Conservation (phyloP, 306 rosid species). For the Inga oerstediana region DNA sequence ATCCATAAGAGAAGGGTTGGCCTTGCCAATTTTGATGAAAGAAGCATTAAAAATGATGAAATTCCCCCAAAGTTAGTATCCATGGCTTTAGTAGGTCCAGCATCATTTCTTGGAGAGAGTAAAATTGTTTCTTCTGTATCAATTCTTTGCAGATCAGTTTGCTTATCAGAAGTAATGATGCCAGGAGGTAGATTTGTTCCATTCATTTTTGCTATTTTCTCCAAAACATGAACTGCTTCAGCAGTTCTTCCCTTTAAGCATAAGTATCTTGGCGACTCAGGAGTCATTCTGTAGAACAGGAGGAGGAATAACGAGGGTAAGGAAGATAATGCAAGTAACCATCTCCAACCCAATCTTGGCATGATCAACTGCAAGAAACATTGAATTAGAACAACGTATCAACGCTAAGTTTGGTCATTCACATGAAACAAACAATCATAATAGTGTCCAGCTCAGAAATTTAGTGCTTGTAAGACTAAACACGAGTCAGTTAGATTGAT, state of each 20-base stretch:
- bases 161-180: slow-evolving; percentile 68
- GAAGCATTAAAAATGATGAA: slow-evolving; percentile 68
- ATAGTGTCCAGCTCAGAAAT: slow-evolving; percentile 17
- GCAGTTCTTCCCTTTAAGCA: slow-evolving; percentile 71
- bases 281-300: slow-evolving; percentile 71
- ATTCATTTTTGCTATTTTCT: slow-evolving; percentile 83
- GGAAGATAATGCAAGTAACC: slow-evolving; percentile 88
- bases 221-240: slow-evolving; percentile 77
- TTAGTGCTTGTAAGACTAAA: slow-evolving; percentile 23
- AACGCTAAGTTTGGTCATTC: slow-evolving; percentile 19
- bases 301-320: slow-evolving; percentile 87
- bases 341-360: slow-evolving; percentile 98
- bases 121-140: slow-evolving; percentile 59
- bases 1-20: slow-evolving; percentile 90
- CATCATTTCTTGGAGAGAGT: slow-evolving; percentile 56
- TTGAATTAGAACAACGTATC: slow-evolving; percentile 38
- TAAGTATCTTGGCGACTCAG: slow-evolving; percentile 92
- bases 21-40: slow-evolving; percentile 70
- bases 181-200: slow-evolving; percentile 76
- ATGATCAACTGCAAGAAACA: slow-evolving; percentile 71
- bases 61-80: slow-evolving; percentile 47
- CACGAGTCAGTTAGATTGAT: background rate
- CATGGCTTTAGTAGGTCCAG: slow-evolving; percentile 37
- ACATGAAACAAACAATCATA: slow-evolving; percentile 25
- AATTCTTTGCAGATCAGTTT: slow-evolving; percentile 50